Evolutionary conservation across 176 grass and related monocot species (phyloP), one percentile per base, ranked within the genome.

Genomic region (Zea luxurians): DNA sequence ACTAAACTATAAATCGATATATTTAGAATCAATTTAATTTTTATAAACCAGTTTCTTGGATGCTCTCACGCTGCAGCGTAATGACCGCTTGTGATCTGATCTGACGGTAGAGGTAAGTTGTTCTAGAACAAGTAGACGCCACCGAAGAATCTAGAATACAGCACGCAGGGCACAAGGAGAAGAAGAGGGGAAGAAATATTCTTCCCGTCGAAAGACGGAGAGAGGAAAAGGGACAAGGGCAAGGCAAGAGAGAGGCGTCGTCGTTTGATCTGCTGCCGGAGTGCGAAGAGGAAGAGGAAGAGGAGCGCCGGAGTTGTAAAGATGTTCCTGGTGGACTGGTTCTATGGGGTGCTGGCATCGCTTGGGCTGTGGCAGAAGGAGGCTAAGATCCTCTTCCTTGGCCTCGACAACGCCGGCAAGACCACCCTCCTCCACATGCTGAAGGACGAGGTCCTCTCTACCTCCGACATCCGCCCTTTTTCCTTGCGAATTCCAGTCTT

Each of bases 371-470:
- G 87, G 87, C 87, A 89, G 78, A 85, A 89, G 65, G 87, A 89
- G 75, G 86, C 86, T 36, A 88, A 88, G 82, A 89, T 89, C 82
- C 82, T 89, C 76, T 89, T 89, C 87, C 82, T 84, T 65, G 87
- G 87, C 70, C 82, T 89, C 71, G 87, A 89, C 70, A 89, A 89
- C 87, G 82, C 87, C 65, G 82, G 87, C 64, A 89, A 89, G 87
- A 89, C 87, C 70, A 89, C 86, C 55, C 87, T 84, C 16, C 76
- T 89, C 21, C 82, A 84, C 65, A 89, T 89, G 87, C 87, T 89
- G 13, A 89, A 89, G 87, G 82, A 89, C 48, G 87, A 89, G 87
- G 87, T 89, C 34, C 9, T 16, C 20, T 1, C 6, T 34, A 10
- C 21, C 12, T 17, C 20, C 49, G 12, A 73, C 71, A 27, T 78